phyloP scores from a whole-genome alignment of 1,139 yeast genomes.

The Scheffersomyces stambukii region DNA sequence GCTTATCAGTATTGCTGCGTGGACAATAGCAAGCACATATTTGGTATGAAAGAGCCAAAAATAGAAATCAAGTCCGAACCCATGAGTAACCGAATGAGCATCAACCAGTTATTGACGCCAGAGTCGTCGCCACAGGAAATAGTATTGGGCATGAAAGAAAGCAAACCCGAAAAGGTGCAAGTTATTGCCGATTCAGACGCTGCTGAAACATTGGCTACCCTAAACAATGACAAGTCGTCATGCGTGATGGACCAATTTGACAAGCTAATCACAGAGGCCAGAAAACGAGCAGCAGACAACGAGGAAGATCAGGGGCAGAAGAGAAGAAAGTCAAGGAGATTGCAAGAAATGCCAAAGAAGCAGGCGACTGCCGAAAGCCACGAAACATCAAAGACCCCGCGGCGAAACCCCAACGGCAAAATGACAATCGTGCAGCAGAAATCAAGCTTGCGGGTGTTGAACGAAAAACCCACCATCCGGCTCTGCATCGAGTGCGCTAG shows the following conservation, averaged over 20 bases:
- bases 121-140: slow-evolving; percentile 9
- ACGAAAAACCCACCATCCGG: too few relatives aligned
- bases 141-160: not conserved
- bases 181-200: slow-evolving; percentile 6
- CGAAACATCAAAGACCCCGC: not conserved
- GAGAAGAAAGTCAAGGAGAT: slow-evolving; percentile 3
- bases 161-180: not conserved
- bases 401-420: not conserved
- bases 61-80: not conserved
- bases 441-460: too few relatives aligned
- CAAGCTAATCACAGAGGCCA: slow-evolving; percentile 14
- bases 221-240: slow-evolving; percentile 3
- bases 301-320: slow-evolving; percentile 2
- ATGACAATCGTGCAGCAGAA: slow-evolving; percentile 2
- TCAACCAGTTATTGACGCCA: slow-evolving; percentile 7
- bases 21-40: slow-evolving; percentile 23
- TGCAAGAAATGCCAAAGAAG: slow-evolving; percentile 2
- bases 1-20: slow-evolving; percentile 35
- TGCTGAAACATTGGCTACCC: slow-evolving; percentile 4
- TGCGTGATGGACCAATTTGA: slow-evolving; percentile 18
- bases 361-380: not conserved
- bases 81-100: not conserved
- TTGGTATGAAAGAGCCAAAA: slow-evolving; percentile 1
- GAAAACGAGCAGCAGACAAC: slow-evolving; percentile 8
- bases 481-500: too few relatives aligned